Evolutionary conservation across 305 asterid species (phyloP).

Genomic region (Rubia occidens): DNA sequence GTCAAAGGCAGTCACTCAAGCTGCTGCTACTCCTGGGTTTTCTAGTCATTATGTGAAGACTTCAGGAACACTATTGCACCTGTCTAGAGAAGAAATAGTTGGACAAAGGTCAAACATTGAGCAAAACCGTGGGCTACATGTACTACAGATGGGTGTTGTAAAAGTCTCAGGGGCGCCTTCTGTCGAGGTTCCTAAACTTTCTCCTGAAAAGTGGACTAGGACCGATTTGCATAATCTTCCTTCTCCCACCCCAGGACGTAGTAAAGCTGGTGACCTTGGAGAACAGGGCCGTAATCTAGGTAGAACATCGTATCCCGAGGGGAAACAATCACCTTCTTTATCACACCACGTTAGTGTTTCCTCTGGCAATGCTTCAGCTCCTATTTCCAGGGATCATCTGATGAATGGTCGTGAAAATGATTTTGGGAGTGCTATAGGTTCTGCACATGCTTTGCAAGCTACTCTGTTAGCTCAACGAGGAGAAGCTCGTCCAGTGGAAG

Average conservation of each 20-base stretch:
- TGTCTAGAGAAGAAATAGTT: conserved; percentile 23
- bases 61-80: conserved; percentile 25
- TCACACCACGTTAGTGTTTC: conserved; percentile 30
- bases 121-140: conserved; percentile 28
- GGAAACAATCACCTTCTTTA: conserved; percentile 39
- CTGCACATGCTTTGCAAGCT: conserved; percentile 29
- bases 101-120: conserved; percentile 31
- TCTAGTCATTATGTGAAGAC: conserved; percentile 29
- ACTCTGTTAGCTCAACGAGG: conserved; percentile 26
- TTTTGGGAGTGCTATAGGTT: conserved; percentile 20
- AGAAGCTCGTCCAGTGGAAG: conserved; percentile 37
- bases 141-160: conserved; percentile 13
- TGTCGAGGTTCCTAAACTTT: conserved; percentile 28
- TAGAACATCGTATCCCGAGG: conserved; percentile 35
- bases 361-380: conserved; percentile 35
- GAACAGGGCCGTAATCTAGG: conserved; percentile 29
- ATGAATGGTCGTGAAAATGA: conserved; percentile 19
- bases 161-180: conserved; percentile 20
- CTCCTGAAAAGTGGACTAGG: conserved; percentile 40
- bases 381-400: conserved; percentile 34
- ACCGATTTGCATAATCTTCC: conserved; percentile 45
- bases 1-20: conserved; percentile 21
- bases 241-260: conserved; percentile 66
- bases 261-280: conserved; percentile 31
- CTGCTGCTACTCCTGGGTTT: conserved; percentile 15